Conservation (phyloP, 176 grass and related monocot genomes). For the Poa annua region DNA sequence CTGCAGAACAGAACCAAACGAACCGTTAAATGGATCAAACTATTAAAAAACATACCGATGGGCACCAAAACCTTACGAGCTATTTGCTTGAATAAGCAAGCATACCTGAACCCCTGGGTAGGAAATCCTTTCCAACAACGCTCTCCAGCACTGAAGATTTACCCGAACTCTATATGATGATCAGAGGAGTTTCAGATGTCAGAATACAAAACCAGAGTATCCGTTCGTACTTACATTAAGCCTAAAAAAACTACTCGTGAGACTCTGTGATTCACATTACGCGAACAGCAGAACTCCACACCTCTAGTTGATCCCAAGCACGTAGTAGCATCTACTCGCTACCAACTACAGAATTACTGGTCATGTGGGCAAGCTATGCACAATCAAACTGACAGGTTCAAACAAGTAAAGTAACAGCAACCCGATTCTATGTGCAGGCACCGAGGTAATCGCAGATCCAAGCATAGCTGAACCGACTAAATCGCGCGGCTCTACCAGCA, state of each 20-base stretch:
- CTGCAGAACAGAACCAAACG: slow-evolving; percentile 51
- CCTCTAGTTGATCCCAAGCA: slow-evolving; percentile 21
- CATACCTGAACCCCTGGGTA: slow-evolving; percentile 96
- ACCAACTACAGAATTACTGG: background rate
- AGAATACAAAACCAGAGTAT: background rate
- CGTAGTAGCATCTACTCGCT: background rate
- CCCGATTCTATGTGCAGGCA: background rate
- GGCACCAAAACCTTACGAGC: background rate
- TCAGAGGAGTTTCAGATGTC: slow-evolving; percentile 36
- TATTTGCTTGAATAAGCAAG: slow-evolving; percentile 14
- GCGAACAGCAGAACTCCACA: background rate
- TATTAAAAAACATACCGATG: slow-evolving; percentile 18
- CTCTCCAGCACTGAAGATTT: slow-evolving; percentile 99
- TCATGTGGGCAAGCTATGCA: background rate
- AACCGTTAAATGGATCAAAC: background rate
- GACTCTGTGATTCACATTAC: slow-evolving; percentile 11
- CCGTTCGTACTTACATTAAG: no score
- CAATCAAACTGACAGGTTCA: background rate
- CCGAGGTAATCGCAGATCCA: slow-evolving; percentile 37
- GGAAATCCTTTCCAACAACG: slow-evolving; percentile 95
- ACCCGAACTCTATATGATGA: slow-evolving; percentile 74
- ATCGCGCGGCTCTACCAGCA: background rate
- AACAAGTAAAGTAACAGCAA: background rate
- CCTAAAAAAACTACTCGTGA: background rate
- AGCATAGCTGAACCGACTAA: slow-evolving; percentile 17